Conservation (phyloP, 1,284 basidiomycete species). For the Neonothopanus nambi region DNA sequence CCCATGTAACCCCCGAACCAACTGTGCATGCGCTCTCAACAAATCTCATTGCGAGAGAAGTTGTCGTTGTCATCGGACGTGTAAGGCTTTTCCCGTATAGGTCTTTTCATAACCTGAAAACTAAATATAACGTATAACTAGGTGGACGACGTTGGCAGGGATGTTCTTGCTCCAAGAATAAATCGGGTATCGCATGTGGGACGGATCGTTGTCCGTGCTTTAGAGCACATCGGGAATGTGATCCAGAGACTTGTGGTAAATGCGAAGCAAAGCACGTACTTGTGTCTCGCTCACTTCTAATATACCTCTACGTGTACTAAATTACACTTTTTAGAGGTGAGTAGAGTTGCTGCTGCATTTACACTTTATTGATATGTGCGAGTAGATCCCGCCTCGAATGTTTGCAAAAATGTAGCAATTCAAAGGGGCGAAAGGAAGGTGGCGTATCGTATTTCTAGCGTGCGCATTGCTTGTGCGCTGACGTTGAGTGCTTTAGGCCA, state of each 20-base stretch:
- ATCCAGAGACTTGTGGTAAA: constrained; percentile 35
- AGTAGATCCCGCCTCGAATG: constrained; percentile 7
- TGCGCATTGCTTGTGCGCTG: constrained; percentile 3
- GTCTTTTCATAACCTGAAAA: too few species aligned
- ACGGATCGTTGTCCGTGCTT: constrained; percentile 38
- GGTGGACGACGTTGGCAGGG: constrained; percentile 41
- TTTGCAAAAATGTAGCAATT: constrained; percentile 23
- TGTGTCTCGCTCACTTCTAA: too few species aligned
- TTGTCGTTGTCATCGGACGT: constrained; percentile 38
- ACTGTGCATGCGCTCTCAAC: constrained; percentile 37
- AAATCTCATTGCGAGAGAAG: constrained; percentile 38
- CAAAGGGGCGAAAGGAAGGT: constrained; percentile 23
- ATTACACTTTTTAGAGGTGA: constrained; percentile 4
- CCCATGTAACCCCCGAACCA: constrained; percentile 30
- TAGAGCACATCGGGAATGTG: constrained; percentile 39
- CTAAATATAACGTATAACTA: too few species aligned
- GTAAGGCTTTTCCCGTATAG: constrained; percentile 25
- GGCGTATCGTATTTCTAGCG: not conserved
- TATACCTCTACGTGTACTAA: not conserved
- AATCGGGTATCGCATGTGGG: constrained; percentile 22
- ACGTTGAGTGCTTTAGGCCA: constrained; percentile 21
- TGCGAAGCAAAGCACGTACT: constrained; percentile 33
- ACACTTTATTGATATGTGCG: not conserved
- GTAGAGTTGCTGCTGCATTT: not conserved
- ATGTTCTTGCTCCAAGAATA: constrained; percentile 29